A percentile compares a stretch with the other conserved stretches of the same genome.
phyloP scores from a whole-genome alignment of 2,329 filamentous ascomycete genomes.

The Stachybotrys elegans region DNA sequence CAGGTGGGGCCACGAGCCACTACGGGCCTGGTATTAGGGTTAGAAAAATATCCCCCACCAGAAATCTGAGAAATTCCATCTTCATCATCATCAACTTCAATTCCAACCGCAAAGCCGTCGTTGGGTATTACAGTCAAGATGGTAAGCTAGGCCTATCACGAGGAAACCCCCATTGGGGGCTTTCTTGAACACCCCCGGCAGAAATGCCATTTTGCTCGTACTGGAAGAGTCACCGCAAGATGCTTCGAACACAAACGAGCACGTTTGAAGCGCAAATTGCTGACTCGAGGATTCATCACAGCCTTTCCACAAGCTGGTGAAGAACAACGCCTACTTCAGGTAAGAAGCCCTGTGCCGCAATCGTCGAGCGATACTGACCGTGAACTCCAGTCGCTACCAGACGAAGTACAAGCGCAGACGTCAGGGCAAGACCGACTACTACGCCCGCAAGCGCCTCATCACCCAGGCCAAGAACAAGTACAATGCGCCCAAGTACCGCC shows the following conservation, averaged over 20 bases:
- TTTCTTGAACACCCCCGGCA: conserved; percentile 26
- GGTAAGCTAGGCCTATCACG: conserved; percentile 54
- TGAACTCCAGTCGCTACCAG: conserved; percentile 79
- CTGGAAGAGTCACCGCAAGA: conserved; percentile 82
- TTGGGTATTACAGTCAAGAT: conserved; percentile 58
- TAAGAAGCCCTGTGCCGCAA: conserved; percentile 53
- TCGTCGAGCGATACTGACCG: conserved; percentile 17
- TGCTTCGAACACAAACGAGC: conserved; percentile 76
- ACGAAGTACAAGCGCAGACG: conserved; percentile 99
- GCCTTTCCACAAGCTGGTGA: conserved; percentile 91
- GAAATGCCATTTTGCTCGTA: conserved; percentile 41
- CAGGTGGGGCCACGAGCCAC: conserved; percentile 14
- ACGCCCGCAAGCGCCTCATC: conserved; percentile 98
- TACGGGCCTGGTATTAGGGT: conserved; percentile 28
- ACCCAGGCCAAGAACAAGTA: conserved; percentile 99
- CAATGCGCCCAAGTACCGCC: conserved; percentile 99
- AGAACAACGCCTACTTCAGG: conserved; percentile 99
- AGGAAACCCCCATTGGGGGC: conserved; percentile 11
- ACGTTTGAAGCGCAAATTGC: conserved; percentile 99
- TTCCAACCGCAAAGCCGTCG: conserved; percentile 32
- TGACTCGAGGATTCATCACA: conserved; percentile 76
- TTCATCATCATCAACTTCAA: conserved; percentile 27
- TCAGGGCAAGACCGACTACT: conserved; percentile 99
- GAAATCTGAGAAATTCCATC: conserved; percentile 19
- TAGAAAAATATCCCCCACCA: conserved; percentile 36